Conservation (phyloP, 129 eudicot genomes). For the Saussurea involucrata region DNA sequence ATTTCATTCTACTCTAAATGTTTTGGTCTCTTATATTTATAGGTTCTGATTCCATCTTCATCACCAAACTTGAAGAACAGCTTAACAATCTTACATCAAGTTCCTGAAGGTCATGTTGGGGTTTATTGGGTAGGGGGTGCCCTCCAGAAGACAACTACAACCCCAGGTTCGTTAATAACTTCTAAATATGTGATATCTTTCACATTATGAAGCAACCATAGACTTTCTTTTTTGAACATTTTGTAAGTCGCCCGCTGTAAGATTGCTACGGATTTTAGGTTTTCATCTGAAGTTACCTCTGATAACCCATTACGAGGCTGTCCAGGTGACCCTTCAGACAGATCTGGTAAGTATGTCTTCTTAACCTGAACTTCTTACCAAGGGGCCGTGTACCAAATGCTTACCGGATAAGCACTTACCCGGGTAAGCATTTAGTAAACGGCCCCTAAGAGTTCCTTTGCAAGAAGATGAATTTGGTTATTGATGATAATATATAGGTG, state of each 20-base stretch:
- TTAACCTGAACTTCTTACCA: not conserved
- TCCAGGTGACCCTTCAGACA: constrained; percentile 95
- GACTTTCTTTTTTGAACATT: not conserved
- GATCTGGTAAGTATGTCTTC: constrained; percentile 63
- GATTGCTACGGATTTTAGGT: constrained; percentile 36
- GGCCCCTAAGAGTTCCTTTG: not conserved
- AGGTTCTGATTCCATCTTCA: constrained; percentile 64
- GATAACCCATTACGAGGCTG: constrained; percentile 82
- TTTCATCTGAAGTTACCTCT: constrained; percentile 88
- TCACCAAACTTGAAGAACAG: constrained; percentile 46
- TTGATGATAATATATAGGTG: constrained; percentile 50
- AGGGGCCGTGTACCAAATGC: too few relatives aligned
- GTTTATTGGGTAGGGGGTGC: constrained; percentile 99
- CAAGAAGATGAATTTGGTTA: not conserved
- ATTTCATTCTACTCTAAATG: not conserved
- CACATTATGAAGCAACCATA: constrained; percentile 3
- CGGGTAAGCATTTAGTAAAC: too few relatives aligned
- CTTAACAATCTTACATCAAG: constrained; percentile 78
- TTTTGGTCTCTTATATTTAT: constrained; percentile 2
- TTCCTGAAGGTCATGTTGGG: constrained; percentile 99
- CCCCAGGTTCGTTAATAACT: constrained; percentile 51
- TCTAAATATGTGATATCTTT: constrained; percentile 1
- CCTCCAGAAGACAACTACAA: constrained; percentile 67
- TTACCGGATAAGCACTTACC: too few relatives aligned
- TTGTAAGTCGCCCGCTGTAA: not conserved